phyloP scores from a whole-genome alignment of 208 protist genomes.

The Vickermania ingenoplastis region DNA sequence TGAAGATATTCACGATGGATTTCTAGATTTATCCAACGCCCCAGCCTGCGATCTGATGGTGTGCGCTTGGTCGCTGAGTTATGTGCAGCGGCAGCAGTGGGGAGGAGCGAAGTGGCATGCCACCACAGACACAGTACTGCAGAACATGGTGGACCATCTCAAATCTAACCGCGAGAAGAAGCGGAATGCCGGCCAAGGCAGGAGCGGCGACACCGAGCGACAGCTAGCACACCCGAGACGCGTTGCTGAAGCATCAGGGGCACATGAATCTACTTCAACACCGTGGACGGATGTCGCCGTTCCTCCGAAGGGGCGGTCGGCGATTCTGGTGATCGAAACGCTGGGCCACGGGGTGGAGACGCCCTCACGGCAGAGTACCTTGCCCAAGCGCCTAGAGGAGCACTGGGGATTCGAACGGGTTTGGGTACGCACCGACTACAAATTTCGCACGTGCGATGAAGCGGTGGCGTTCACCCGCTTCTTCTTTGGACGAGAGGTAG shows the following conservation, averaged over 20 bases:
- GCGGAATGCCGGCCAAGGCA: too few species aligned
- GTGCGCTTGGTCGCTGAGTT: conserved; percentile 80
- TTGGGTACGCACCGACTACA: conserved; percentile 80
- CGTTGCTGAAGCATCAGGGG: too few species aligned
- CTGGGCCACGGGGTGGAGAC: conserved; percentile 44
- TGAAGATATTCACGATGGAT: conserved; percentile 8
- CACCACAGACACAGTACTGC: conserved; percentile 35
- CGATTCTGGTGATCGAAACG: conserved; percentile 68
- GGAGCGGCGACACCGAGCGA: too few species aligned
- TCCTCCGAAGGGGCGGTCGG: neutral
- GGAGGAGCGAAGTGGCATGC: conserved; percentile 53
- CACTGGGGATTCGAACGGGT: conserved; percentile 38
- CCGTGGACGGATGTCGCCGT: too few species aligned
- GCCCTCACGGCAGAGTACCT: conserved; percentile 58
- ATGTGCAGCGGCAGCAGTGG: conserved; percentile 74
- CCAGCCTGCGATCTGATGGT: conserved; percentile 39
- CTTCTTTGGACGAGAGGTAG: conserved; percentile 62
- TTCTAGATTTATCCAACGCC: conserved; percentile 16
- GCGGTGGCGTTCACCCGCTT: conserved; percentile 55
- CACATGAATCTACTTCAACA: too few species aligned
- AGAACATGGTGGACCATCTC: conserved; percentile 20
- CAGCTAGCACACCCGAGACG: too few species aligned
- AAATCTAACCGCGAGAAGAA: too few species aligned
- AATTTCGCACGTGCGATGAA: conserved; percentile 36
- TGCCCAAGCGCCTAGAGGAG: conserved; percentile 46